Evolutionary conservation across 805 yeast genomes (phyloP), one percentile per base, ranked within the genome.

Genomic region (Lipomyces sp.): DNA sequence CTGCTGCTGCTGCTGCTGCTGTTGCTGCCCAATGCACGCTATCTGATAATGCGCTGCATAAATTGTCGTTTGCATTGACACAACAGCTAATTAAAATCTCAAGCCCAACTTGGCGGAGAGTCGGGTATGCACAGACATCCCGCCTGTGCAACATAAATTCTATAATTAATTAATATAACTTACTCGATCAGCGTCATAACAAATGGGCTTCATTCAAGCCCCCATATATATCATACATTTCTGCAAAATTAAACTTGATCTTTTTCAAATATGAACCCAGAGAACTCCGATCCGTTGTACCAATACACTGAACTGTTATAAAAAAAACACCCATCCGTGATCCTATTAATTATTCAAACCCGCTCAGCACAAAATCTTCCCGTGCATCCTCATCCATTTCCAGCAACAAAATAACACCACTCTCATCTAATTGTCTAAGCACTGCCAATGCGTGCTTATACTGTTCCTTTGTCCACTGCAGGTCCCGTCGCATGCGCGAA

Each of bases 371-470:
- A 58, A 37, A 66, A 33, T 64, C 70, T 37, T 66, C 70, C 2
- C 70, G 62, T 13, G 63, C 62, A 35, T 66, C 70, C 11, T 54
- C 64, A 51, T 66, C 70, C 70, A 66, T 66, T 42, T 66, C 70
- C 34, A 66, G 65, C 13, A 66, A 37, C 53, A 66, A 15, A 33
- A 66, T 61, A 29, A 66, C 56, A 7, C 60, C 65, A 2, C 60
- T 53, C 51, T 66, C 65, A 39, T 64, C 64, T 56, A 66, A 50
- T 48, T 56, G 53, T 30, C 60, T 48, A 29, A 66, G 33, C 33
- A 57, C 35, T 2, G 54, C 39, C 6, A 66, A 45, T 2, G 70
- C 70, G 8, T 45, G 59, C 39, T 60, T 39, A 35, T 66, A 66
- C 37, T 64, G 60, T 13, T 60, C 63, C 30, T 48, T 57, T 7